A percentile compares a stretch with the other conserved stretches of the same genome.
Conservation (phyloP, 805 yeast genomes). For the Saccharomycopsis microspora region DNA sequence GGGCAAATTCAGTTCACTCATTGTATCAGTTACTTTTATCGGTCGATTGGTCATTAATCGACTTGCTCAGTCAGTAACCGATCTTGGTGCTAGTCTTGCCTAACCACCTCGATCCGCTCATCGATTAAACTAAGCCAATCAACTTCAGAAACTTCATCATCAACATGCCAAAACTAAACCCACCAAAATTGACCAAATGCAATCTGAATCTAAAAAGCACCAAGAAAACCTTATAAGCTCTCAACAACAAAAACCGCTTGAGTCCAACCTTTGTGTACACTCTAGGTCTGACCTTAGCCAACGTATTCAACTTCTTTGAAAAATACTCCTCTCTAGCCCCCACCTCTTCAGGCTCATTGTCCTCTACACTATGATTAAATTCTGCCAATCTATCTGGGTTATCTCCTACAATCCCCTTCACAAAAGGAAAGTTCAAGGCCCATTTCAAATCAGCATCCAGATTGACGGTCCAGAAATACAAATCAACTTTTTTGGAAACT, state of each 20-base stretch:
- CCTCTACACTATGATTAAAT: background rate
- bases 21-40: no score
- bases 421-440: conserved; percentile 16
- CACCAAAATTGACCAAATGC: background rate
- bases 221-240: background rate
- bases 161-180: conserved; percentile 1
- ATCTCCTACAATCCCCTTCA: conserved; percentile 19
- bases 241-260: background rate
- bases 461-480: conserved; percentile 30
- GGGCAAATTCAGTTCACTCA: no score
- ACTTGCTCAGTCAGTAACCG: no score
- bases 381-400: conserved; percentile 15
- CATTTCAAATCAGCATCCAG: conserved; percentile 18
- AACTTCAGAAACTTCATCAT: background rate
- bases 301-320: background rate
- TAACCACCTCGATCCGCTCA: no score
- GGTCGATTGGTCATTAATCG: no score
- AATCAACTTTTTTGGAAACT: conserved; percentile 13
- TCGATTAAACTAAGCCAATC: conserved; percentile 2
- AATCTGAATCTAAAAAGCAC: background rate
- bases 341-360: background rate
- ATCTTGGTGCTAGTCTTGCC: no score
- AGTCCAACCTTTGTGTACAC: background rate
- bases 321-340: background rate
- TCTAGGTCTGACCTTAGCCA: background rate